Percentiles rank a stretch among this genome's conserved stretches.
phyloP scores from a whole-genome alignment of 305 asterid species.

The Fraxinus ornus region DNA sequence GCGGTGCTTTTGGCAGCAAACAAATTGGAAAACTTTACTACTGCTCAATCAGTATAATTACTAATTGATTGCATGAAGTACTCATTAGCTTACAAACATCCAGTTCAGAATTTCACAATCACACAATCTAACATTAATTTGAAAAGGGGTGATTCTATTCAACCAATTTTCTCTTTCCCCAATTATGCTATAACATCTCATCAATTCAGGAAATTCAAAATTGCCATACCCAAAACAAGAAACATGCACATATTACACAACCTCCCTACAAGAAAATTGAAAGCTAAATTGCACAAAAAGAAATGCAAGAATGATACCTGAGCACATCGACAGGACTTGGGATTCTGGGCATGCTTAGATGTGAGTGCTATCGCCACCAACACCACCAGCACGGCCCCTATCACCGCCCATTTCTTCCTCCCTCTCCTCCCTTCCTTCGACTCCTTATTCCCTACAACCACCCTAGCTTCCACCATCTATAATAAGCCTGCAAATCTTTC shows the following conservation, averaged over 20 bases:
- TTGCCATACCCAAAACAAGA: not conserved
- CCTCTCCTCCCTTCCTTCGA: slow-evolving; percentile 30
- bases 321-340: slow-evolving; percentile 64
- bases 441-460: slow-evolving; percentile 31
- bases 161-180: not conserved
- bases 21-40: not conserved
- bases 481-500: not conserved
- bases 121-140: slow-evolving; percentile 15
- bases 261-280: slow-evolving; percentile 10
- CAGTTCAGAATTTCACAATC: slow-evolving; percentile 12
- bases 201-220: slow-evolving; percentile 25
- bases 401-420: slow-evolving; percentile 46
- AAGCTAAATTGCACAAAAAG: slow-evolving; percentile 1
- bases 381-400: slow-evolving; percentile 54
- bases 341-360: slow-evolving; percentile 39
- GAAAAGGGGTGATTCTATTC: not conserved
- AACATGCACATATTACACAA: not conserved
- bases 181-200: not conserved
- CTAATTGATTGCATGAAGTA: not conserved
- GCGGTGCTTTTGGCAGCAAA: not conserved
- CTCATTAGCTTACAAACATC: slow-evolving; percentile 6
- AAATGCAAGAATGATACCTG: slow-evolving; percentile 42
- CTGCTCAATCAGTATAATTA: not conserved
- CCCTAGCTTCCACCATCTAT: slow-evolving; percentile 71
- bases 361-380: slow-evolving; percentile 48